A percentile compares a stretch with the other conserved stretches of the same genome.
Evolutionary conservation across 768 basidiomycete genomes (phyloP).

Genomic region (Pleurotus tuoliensis): DNA sequence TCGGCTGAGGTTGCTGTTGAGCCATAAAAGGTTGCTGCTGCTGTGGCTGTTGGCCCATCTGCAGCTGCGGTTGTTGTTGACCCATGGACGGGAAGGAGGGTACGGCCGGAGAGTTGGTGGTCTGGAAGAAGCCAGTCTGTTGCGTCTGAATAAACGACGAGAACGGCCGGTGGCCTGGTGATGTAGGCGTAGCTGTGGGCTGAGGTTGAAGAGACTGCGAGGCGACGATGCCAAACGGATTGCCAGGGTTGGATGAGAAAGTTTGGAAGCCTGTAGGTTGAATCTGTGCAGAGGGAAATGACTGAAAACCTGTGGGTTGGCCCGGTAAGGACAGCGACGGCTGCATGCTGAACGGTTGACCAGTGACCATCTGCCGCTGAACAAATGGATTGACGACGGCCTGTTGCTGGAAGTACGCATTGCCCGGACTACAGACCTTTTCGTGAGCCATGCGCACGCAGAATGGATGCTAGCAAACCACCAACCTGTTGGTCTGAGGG

Average conservation of each 20-base stretch:
- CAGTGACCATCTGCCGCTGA: constrained; percentile 49
- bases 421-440: constrained; percentile 34
- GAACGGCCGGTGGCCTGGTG: constrained; percentile 43
- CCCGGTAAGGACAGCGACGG: constrained; percentile 33
- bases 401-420: constrained; percentile 54
- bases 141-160: constrained; percentile 56
- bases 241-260: constrained; percentile 23
- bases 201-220: constrained; percentile 32
- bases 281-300: constrained; percentile 19
- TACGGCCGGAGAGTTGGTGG: not conserved
- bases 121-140: constrained; percentile 47
- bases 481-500: constrained; percentile 56
- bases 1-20: constrained; percentile 20
- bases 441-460: too few relatives aligned
- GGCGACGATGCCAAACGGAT: constrained; percentile 44
- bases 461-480: not conserved
- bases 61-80: constrained; percentile 14
- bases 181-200: constrained; percentile 18
- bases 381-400: constrained; percentile 74
- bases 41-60: constrained; percentile 16
- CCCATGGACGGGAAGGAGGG: constrained; percentile 15
- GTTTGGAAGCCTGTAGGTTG: constrained; percentile 42
- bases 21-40: constrained; percentile 13
- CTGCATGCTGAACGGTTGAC: constrained; percentile 42
- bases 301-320: constrained; percentile 58